Evolutionary conservation across 2,329 filamentous ascomycete species (phyloP).

Genomic region (Thermomyces lanuginosus): DNA sequence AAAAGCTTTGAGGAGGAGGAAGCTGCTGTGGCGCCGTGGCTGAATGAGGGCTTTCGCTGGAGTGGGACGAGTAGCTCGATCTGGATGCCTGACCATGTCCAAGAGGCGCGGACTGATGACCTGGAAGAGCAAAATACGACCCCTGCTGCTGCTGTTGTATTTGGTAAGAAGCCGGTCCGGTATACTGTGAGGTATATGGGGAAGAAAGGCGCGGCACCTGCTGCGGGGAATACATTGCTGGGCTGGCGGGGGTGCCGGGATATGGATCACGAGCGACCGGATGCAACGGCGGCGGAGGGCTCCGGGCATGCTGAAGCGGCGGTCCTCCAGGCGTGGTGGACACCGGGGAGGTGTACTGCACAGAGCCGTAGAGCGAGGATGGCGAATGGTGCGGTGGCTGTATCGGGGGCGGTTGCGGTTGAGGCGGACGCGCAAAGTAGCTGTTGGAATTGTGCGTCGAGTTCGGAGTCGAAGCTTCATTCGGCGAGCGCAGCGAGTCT

Average conservation of each 20-base stretch:
- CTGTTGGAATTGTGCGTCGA: conserved; percentile 13
- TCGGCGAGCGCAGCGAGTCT: conserved; percentile 13
- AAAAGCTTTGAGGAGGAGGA: conserved; percentile 21
- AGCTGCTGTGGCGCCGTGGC: conserved; percentile 15
- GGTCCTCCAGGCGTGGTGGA: conserved; percentile 16
- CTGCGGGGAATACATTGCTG: conserved; percentile 15
- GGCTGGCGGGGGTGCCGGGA: conserved; percentile 10
- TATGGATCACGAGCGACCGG: conserved; percentile 20
- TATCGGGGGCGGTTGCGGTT: conserved; percentile 30
- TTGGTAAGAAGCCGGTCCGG: conserved; percentile 15
- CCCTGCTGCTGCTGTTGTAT: conserved; percentile 16
- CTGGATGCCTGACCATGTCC: conserved; percentile 19
- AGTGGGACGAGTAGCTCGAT: conserved; percentile 18
- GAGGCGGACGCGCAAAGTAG: conserved; percentile 18
- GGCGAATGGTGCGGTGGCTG: conserved; percentile 30
- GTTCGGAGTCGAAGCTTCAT: conserved; percentile 9
- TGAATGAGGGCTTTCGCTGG: conserved; percentile 21
- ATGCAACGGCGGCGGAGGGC: conserved; percentile 16
- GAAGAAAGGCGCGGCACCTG: conserved; percentile 17
- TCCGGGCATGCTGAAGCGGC: conserved; percentile 18
- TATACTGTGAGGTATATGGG: conserved; percentile 24
- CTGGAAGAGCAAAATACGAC: conserved; percentile 23
- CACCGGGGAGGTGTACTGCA: conserved; percentile 25
- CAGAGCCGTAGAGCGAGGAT: conserved; percentile 22
- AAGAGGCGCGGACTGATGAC: conserved; percentile 25